Evolutionary conservation across 2,329 filamentous ascomycete species (phyloP), one percentile per base, ranked within the genome.

Genomic region (Eutypa lata): DNA sequence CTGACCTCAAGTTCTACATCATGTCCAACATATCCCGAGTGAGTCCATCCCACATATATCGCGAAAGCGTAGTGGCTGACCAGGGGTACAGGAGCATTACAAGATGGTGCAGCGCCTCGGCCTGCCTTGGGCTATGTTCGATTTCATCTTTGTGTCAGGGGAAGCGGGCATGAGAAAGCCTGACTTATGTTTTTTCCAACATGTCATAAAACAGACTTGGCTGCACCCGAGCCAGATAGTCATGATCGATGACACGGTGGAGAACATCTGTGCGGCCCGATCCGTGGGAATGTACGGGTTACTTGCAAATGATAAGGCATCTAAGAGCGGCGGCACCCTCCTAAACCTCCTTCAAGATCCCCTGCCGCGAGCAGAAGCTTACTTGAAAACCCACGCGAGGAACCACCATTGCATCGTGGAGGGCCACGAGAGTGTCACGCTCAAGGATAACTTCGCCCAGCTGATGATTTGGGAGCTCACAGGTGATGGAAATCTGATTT

Each of bases 381-480:
- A 43, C 44, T 31, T 60, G 54, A 51, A 54, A 38, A 33, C 13
- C 18, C 55, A 58, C 33, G 52, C 53, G 11, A 37, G 33, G 21
- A 50, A 53, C 10, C 56, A 53, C n/a, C 26, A 61, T 26, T 50
- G 50, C 21, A 16, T 49, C 19, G 37, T 75, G 5, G 68, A 71
- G 14, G 63, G 62, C 13, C 64, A 72, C 49, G 35, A 73, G 38
- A 46, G 53, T 16, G 10, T 61, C n/a, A 18, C 45, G 10, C 35
- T 59, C 3, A 61, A 60, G n/a, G 68, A 71, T 11, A 63, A 62
- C 3, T 68, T 76, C 45, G 59, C 62, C 11, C 65, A 69, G 48
- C 63, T 73, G 2, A 61, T 76, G 10, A 74, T 72, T 11, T 68
- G 68, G 54, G 74, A 76, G 51, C 70, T 60, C 2, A 58, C 56